A percentile compares a stretch with the other conserved stretches of the same genome.
phyloP scores from a whole-genome alignment of 2,329 filamentous ascomycete genomes.

The Dendryphion nanum region DNA sequence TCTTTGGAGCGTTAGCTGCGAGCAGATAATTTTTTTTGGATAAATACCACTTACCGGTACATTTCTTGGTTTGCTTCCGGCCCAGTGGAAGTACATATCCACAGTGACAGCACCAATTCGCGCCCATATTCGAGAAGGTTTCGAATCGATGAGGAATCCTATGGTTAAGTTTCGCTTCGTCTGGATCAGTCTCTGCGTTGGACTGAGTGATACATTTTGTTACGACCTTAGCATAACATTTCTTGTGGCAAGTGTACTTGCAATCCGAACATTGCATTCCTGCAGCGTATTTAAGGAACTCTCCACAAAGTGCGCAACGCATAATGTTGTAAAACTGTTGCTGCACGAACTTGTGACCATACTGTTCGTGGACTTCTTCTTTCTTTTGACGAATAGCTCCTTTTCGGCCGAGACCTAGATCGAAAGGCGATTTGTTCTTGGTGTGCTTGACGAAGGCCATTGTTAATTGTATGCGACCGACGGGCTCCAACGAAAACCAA shows the following conservation, averaged over 20 bases:
- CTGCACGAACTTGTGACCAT: constrained; percentile 97
- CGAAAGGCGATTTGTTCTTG: constrained; percentile 77
- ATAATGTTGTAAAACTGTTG: constrained; percentile 99
- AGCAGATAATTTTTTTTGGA: not conserved
- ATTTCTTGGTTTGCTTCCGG: constrained; percentile 92
- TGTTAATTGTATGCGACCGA: constrained; percentile 86
- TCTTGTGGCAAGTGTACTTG: constrained; percentile 98
- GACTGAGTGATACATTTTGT: constrained; percentile 99
- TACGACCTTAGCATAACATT: constrained; percentile 94
- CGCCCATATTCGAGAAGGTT: constrained; percentile 94
- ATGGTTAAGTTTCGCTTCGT: constrained; percentile 99
- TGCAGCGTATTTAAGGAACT: constrained; percentile 97
- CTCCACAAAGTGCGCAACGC: constrained; percentile 95
- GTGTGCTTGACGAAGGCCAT: constrained; percentile 91
- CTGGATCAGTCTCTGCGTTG: constrained; percentile 95
- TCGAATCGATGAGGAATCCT: constrained; percentile 97
- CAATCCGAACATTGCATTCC: constrained; percentile 99
- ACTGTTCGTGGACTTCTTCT: constrained; percentile 97
- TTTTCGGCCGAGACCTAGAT: constrained; percentile 88
- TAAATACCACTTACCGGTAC: constrained; percentile 63
- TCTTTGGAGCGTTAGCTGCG: constrained; percentile 53
- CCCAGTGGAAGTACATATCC: constrained; percentile 94
- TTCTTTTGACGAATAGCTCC: constrained; percentile 96
- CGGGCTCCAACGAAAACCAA: constrained; percentile 96
- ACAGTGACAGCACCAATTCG: constrained; percentile 99